phyloP scores from a whole-genome alignment of 768 basidiomycete species.

The Imleria badia region DNA sequence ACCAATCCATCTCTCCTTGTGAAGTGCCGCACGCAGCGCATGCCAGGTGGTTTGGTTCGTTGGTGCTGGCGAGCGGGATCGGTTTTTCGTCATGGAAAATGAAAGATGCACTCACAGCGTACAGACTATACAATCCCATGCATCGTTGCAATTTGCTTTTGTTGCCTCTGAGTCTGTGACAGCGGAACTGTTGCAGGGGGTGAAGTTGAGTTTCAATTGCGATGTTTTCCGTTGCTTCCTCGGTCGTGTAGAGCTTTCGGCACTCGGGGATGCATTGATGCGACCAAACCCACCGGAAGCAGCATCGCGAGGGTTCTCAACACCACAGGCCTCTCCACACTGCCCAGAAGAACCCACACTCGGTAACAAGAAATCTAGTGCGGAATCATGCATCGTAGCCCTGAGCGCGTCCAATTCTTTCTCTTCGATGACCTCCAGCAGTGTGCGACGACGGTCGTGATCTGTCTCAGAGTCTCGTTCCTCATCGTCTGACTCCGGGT shows the following conservation, averaged over 20 bases:
- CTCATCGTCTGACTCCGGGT: conserved; percentile 39
- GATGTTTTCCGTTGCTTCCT: conserved; percentile 22
- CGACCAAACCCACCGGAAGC: background rate
- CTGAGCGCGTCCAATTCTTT: conserved; percentile 45
- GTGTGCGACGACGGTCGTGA: conserved; percentile 47
- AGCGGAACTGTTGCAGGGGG: background rate
- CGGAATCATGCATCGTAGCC: conserved; percentile 44
- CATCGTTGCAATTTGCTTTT: conserved; percentile 38
- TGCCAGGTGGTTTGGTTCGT: conserved; percentile 51
- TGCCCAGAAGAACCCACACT: background rate
- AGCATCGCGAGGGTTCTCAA: background rate
- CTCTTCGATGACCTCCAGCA: conserved; percentile 48
- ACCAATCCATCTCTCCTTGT: conserved; percentile 39
- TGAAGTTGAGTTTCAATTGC: conserved; percentile 16
- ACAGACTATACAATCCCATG: conserved; percentile 60
- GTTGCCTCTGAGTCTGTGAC: background rate
- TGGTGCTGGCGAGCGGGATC: conserved; percentile 41
- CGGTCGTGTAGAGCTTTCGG: conserved; percentile 2
- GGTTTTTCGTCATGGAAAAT: background rate
- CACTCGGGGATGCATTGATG: background rate
- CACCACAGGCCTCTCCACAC: background rate
- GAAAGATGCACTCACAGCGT: conserved; percentile 51
- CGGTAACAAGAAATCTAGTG: conserved; percentile 51
- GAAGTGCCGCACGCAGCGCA: conserved; percentile 63
- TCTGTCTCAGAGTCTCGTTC: conserved; percentile 46